Evolutionary conservation across 23 red algal genomes (phyloP).

Genomic region (Gracilaria domingensis): DNA sequence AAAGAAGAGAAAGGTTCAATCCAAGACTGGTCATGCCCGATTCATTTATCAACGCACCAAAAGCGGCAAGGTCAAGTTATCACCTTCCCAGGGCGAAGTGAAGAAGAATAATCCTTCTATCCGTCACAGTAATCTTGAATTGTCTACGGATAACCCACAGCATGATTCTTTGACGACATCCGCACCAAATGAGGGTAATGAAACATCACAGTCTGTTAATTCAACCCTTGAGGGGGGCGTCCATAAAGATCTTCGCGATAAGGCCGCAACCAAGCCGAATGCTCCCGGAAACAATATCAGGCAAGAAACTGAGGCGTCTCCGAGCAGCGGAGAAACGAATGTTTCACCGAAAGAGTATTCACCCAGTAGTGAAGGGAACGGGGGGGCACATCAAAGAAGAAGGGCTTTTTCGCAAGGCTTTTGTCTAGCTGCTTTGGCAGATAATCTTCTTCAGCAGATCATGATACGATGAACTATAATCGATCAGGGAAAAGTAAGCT

Average conservation of each 20-base stretch:
- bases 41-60: not conserved
- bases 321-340: not conserved
- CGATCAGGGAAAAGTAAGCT: not conserved
- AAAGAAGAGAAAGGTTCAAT: slow-evolving; percentile 38
- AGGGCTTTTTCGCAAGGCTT: slow-evolving; percentile 24
- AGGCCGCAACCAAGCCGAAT: not conserved
- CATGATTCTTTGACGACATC: not conserved
- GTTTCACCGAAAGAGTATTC: not conserved
- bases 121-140: not conserved
- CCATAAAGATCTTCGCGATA: not conserved
- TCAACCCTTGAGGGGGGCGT: not conserved
- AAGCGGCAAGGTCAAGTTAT: not conserved
- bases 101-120: not conserved
- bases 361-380: not conserved
- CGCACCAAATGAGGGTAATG: not conserved
- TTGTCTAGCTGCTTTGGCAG: slow-evolving; percentile 31
- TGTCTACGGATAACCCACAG: not conserved
- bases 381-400: not conserved
- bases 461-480: not conserved
- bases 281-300: not conserved
- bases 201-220: not conserved
- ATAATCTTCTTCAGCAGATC: not conserved
- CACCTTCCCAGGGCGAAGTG: not conserved
- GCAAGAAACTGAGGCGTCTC: not conserved
- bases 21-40: not conserved